Conservation (phyloP, 257 asterid species). For the Jacaranda copaia region DNA sequence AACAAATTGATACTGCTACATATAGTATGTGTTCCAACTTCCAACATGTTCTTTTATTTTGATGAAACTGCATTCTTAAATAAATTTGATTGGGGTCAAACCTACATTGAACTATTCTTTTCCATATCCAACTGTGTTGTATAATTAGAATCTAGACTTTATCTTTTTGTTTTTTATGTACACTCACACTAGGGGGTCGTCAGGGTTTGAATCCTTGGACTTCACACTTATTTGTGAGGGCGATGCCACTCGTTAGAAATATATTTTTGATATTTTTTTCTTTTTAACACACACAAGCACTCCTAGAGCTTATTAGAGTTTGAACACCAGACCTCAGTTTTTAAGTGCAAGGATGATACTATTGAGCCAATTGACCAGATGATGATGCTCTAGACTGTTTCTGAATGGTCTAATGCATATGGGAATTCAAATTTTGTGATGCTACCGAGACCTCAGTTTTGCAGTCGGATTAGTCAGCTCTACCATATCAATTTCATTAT, state of each 20-base stretch:
- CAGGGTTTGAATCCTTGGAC: too few species aligned
- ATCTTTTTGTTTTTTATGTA: not conserved
- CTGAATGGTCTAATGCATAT: not conserved
- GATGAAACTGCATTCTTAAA: not conserved
- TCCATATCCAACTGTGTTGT: not conserved
- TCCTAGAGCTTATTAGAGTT: too few species aligned
- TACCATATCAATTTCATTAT: not conserved
- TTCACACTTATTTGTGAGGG: too few species aligned
- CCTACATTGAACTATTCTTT: not conserved
- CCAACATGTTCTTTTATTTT: not conserved
- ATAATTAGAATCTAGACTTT: not conserved
- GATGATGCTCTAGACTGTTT: not conserved
- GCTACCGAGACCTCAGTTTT: not conserved
- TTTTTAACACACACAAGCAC: too few species aligned
- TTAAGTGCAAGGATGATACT: not conserved
- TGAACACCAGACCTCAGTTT: too few species aligned
- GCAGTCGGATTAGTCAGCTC: not conserved
- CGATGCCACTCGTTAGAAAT: too few species aligned
- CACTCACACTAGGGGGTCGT: too few species aligned
- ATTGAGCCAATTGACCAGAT: not conserved
- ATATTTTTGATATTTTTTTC: too few species aligned
- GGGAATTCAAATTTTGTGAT: not conserved
- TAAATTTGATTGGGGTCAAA: not conserved
- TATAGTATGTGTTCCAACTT: conserved; percentile 68
- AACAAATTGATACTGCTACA: conserved; percentile 83